Evolutionary conservation across 257 asterid genomes (phyloP).

Genomic region (Rehmannia glutinosa): DNA sequence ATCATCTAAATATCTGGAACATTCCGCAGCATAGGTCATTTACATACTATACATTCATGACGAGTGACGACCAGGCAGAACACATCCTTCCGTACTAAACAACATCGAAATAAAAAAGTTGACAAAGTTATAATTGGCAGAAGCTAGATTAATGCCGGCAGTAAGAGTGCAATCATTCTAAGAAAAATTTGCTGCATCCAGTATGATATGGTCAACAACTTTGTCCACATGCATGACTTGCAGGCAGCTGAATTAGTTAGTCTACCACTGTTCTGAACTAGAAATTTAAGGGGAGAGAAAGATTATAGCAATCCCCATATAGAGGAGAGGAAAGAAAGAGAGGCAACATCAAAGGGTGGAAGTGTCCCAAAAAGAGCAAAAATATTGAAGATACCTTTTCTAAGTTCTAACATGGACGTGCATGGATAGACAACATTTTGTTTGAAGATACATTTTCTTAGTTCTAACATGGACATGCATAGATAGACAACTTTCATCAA

Average conservation of each 20-base stretch:
- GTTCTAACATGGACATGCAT: background rate
- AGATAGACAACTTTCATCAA: background rate
- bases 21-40: constrained; percentile 2
- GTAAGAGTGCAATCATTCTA: background rate
- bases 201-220: background rate
- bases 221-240: background rate
- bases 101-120: background rate
- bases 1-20: constrained; percentile 10
- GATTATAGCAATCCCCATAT: too few species aligned
- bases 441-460: background rate
- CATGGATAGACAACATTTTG: too few species aligned
- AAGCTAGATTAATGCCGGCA: background rate
- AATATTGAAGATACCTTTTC: background rate
- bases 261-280: background rate
- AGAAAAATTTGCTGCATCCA: background rate
- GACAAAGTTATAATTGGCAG: background rate
- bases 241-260: background rate
- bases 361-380: background rate
- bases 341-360: background rate
- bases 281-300: background rate
- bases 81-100: background rate
- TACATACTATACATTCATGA: background rate
- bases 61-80: background rate
- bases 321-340: too few species aligned
- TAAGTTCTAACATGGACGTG: background rate